Evolutionary conservation across 371 early-diverging fungal species (phyloP).

Genomic region (Cokeromyces recurvatus): DNA sequence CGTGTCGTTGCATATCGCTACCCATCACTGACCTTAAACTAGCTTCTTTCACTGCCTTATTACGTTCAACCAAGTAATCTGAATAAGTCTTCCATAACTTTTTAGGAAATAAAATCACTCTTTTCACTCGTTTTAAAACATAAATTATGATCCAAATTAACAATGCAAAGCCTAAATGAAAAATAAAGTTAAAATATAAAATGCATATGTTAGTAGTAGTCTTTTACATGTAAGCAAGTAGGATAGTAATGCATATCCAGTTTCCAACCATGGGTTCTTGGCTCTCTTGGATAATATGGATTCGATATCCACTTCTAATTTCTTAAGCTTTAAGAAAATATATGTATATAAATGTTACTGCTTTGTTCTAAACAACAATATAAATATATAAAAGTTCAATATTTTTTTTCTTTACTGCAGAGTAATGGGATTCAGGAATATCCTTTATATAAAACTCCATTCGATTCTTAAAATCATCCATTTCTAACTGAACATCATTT

Average conservation of each 20-base stretch:
- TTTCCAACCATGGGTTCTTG: slow-evolving; percentile 47
- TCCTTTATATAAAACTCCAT: slow-evolving; percentile 39
- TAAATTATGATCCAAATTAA: slow-evolving; percentile 44
- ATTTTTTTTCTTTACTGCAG: slow-evolving; percentile 42
- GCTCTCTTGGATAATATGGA: slow-evolving; percentile 42
- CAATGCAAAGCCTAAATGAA: slow-evolving; percentile 29
- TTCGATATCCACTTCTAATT: slow-evolving; percentile 42
- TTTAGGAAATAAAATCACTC: slow-evolving; percentile 29
- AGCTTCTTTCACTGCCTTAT: slow-evolving; percentile 14
- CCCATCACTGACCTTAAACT: slow-evolving; percentile 5
- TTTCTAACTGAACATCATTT: slow-evolving; percentile 31
- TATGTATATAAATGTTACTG: not conserved
- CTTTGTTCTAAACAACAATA: not conserved
- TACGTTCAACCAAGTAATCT: slow-evolving; percentile 35
- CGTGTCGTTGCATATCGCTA: too few species aligned
- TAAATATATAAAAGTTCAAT: slow-evolving; percentile 40
- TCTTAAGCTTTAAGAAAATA: slow-evolving; percentile 29
- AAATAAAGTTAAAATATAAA: not conserved
- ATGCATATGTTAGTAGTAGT: too few species aligned
- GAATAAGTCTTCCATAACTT: slow-evolving; percentile 33
- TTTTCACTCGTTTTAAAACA: slow-evolving; percentile 30
- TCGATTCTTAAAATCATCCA: slow-evolving; percentile 24
- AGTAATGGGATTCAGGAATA: slow-evolving; percentile 40
- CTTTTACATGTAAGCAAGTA: slow-evolving; percentile 39
- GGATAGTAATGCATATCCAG: slow-evolving; percentile 41